Percentiles rank a stretch among this genome's conserved stretches.
These are phyloP conservation scores for Mallotus nudiflorus DNA, from an alignment of 345 rosid species.

Conservation along the genomic window DNA sequence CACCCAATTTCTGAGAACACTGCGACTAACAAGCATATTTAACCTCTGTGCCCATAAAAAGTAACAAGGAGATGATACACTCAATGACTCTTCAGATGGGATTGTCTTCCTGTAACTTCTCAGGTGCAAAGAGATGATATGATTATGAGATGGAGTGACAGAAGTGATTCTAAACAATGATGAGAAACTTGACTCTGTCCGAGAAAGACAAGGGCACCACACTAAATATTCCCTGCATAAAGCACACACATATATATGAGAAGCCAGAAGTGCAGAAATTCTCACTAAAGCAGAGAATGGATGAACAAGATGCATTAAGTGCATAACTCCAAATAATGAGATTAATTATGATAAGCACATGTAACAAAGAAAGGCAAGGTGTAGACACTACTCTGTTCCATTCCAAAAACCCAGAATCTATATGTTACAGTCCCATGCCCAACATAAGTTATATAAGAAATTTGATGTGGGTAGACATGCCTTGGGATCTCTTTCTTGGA, in stretches of 20 bases:
- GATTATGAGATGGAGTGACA: conserved; percentile 16
- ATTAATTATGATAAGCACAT: not conserved
- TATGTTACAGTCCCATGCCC: no score
- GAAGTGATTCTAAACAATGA: conserved; percentile 17
- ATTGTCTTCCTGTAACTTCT: conserved; percentile 23
- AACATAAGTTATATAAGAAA: not conserved
- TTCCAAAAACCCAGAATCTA: not conserved
- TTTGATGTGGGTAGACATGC: not conserved
- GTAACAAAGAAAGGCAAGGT: not conserved
- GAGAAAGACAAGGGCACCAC: conserved; percentile 23
- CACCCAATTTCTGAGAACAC: conserved; percentile 22
- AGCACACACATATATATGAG: conserved; percentile 7
- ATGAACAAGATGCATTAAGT: no score
- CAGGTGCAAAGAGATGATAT: conserved; percentile 11
- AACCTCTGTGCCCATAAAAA: conserved; percentile 4
- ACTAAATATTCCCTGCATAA: conserved; percentile 43
- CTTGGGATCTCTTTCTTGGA: no score
- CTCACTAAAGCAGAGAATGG: no score
- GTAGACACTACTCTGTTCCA: not conserved
- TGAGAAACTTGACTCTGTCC: conserved; percentile 16
- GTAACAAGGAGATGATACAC: conserved; percentile 20
- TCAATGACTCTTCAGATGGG: conserved; percentile 20
- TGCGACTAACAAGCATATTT: conserved; percentile 15
- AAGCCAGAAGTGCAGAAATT: no score
- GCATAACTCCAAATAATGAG: not conserved